Evolutionary conservation across 495 filamentous ascomycete species (phyloP).

Genomic region (Aspergillus asperescens): DNA sequence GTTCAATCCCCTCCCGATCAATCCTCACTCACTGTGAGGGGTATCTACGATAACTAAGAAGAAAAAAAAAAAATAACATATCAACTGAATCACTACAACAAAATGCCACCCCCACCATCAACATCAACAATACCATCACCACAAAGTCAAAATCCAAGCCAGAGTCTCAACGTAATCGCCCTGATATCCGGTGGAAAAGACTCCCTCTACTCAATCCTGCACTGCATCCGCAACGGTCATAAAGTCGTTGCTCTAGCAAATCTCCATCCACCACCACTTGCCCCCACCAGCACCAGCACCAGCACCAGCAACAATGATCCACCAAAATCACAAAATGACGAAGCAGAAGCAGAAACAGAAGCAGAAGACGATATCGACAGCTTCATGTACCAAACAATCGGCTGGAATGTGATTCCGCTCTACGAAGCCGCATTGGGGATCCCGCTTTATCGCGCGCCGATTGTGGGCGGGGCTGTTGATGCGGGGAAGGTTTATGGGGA

Average conservation of each 20-base stretch:
- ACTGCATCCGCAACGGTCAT: constrained; percentile 83
- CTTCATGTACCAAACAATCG: constrained; percentile 99
- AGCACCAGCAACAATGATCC: neutral
- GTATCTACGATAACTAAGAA: no score
- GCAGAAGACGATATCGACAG: constrained; percentile 58
- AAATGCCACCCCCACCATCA: no score
- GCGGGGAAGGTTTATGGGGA: constrained; percentile 32
- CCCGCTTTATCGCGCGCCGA: constrained; percentile 72
- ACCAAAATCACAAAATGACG: neutral
- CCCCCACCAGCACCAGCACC: neutral
- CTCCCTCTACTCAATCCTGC: constrained; percentile 87
- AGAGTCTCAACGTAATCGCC: constrained; percentile 71
- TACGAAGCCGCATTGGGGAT: constrained; percentile 72
- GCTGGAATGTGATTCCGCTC: constrained; percentile 79
- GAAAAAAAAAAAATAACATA: no score
- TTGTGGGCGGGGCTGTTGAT: constrained; percentile 63
- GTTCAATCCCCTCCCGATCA: no score
- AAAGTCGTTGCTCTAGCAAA: constrained; percentile 84
- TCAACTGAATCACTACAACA: no score
- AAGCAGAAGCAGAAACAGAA: constrained; percentile 7
- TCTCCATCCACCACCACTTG: constrained; percentile 54
- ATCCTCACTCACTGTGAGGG: no score
- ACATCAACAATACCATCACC: no score
- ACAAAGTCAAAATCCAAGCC: neutral
- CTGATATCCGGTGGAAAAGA: constrained; percentile 96